These are phyloP conservation scores for Trifolium repens DNA, from an alignment of 306 rosid species.

Conservation along the genomic window DNA sequence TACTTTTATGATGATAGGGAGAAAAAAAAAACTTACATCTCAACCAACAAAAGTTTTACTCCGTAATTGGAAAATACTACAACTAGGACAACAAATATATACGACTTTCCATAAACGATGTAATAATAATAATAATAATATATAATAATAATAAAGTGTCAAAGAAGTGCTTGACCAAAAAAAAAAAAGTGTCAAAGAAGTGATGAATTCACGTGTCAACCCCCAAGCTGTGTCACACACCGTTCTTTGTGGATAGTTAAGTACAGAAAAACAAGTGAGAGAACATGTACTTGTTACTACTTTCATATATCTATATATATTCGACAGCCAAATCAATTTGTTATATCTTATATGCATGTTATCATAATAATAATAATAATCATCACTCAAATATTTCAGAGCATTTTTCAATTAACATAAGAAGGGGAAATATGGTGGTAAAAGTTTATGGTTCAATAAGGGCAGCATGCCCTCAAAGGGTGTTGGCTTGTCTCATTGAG, in stretches of 20 bases:
- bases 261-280: not conserved
- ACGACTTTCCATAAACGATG: too few relatives aligned
- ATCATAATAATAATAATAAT: not conserved
- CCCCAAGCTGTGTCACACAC: constrained; percentile 29
- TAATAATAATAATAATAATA: too few relatives aligned
- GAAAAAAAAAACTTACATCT: too few relatives aligned
- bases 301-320: not conserved
- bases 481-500: constrained; percentile 71
- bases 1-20: too few relatives aligned
- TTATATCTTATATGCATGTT: not conserved
- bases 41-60: too few relatives aligned
- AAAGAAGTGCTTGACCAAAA: not conserved
- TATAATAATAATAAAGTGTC: too few relatives aligned
- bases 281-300: not conserved
- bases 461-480: constrained; percentile 73
- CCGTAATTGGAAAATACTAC: too few relatives aligned
- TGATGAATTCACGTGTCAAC: constrained; percentile 36
- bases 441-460: constrained; percentile 53
- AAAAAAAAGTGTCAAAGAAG: not conserved
- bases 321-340: not conserved
- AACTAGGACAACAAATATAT: too few relatives aligned
- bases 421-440: constrained; percentile 54
- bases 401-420: constrained; percentile 13
- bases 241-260: constrained; percentile 15
- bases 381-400: not conserved